Conservation (phyloP, 2,329 filamentous ascomycete species). For the Allantophomopsis cytisporea region DNA sequence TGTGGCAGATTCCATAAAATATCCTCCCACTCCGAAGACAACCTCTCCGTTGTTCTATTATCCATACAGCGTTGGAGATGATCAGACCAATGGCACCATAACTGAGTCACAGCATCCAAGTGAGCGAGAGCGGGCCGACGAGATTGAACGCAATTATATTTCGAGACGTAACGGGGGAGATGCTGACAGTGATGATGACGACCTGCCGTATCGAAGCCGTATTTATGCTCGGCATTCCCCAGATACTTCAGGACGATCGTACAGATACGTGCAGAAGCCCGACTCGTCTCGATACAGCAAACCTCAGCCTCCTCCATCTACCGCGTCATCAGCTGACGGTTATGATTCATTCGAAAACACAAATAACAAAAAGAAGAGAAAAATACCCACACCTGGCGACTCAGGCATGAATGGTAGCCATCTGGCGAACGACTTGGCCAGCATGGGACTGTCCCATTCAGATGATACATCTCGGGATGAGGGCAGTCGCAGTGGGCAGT, state of each 20-base stretch:
- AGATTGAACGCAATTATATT: conserved; percentile 17
- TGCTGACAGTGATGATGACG: conserved; percentile 47
- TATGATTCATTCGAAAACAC: conserved; percentile 98
- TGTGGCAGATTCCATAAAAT: conserved; percentile 68
- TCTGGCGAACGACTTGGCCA: conserved; percentile 49
- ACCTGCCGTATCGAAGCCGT: conserved; percentile 15
- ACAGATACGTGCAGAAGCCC: conserved; percentile 27
- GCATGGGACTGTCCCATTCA: conserved; percentile 40
- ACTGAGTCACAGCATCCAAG: conserved; percentile 15
- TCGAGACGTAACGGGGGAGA: conserved; percentile 39
- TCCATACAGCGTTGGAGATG: conserved; percentile 27
- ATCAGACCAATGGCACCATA: conserved; percentile 15
- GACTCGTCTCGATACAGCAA: conserved; percentile 31
- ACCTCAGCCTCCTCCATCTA: conserved; percentile 48
- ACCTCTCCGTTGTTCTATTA: conserved; percentile 67
- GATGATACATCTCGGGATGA: conserved; percentile 30
- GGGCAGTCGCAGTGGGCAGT: conserved; percentile 28
- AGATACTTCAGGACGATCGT: conserved; percentile 28
- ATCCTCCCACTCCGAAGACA: conserved; percentile 61
- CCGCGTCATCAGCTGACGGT: conserved; percentile 63
- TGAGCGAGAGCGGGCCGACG: conserved; percentile 8
- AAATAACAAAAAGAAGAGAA: conserved; percentile 98
- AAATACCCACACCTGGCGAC: conserved; percentile 83
- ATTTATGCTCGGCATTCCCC: conserved; percentile 31
- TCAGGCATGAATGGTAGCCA: conserved; percentile 27